These are phyloP conservation scores for Syzygium grande DNA, from an alignment of 345 rosid genomes.

Conservation along the genomic window DNA sequence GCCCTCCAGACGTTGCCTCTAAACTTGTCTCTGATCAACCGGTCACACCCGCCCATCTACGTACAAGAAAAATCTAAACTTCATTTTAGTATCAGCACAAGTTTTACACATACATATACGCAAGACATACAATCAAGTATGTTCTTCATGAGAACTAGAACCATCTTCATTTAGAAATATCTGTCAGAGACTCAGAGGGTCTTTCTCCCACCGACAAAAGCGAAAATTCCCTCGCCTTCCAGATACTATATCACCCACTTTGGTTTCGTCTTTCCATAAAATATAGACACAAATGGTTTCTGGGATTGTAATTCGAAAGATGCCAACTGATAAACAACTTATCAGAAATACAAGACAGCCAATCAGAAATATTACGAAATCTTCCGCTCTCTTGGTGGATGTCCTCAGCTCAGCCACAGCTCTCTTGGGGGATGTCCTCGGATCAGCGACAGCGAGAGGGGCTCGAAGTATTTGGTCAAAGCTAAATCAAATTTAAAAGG, in stretches of 20 bases:
- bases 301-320: too few relatives aligned
- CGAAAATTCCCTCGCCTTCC: background rate
- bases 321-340: too few relatives aligned
- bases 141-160: background rate
- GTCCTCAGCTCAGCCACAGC: background rate
- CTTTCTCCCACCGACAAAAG: background rate
- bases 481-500: background rate
- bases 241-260: too few relatives aligned
- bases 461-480: background rate
- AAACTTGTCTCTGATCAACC: background rate
- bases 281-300: too few relatives aligned
- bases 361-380: too few relatives aligned
- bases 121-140: background rate
- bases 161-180: background rate
- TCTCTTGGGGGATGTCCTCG: too few relatives aligned
- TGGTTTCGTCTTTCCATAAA: too few relatives aligned
- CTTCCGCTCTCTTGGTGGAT: too few relatives aligned
- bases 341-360: too few relatives aligned
- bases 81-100: background rate
- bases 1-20: background rate
- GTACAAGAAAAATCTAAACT: background rate
- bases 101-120: background rate
- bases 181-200: background rate
- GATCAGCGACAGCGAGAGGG: background rate
- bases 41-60: background rate